Percentiles rank a stretch among this genome's conserved stretches.
Conservation (phyloP, 768 basidiomycete genomes). For the Multifurca ochricompacta region DNA sequence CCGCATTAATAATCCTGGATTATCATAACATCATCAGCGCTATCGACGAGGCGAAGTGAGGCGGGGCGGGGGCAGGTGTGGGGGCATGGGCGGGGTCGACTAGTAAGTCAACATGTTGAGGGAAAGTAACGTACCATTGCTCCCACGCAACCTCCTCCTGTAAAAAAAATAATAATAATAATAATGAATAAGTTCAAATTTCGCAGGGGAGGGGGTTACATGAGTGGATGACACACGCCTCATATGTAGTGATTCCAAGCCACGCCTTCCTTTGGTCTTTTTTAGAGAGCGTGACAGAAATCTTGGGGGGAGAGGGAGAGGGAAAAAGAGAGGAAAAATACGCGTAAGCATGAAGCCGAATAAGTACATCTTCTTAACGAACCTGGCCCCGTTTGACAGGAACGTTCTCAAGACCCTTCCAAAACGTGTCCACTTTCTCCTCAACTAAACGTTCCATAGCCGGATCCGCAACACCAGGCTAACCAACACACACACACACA, state of each 20-base stretch:
- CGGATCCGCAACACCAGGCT: slow-evolving; percentile 75
- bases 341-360: too few relatives aligned
- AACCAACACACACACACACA: not conserved
- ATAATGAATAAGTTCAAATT: too few relatives aligned
- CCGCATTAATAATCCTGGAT: slow-evolving; percentile 74
- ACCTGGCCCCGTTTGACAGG: slow-evolving; percentile 66
- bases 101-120: too few relatives aligned
- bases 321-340: too few relatives aligned
- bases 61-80: too few relatives aligned
- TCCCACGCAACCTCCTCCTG: slow-evolving; percentile 85
- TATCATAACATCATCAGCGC: too few relatives aligned
- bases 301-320: too few relatives aligned
- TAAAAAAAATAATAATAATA: too few relatives aligned
- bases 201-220: not conserved
- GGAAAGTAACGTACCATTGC: slow-evolving; percentile 69
- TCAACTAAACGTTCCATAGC: slow-evolving; percentile 65
- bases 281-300: slow-evolving; percentile 69
- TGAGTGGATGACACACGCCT: slow-evolving; percentile 16
- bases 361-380: not conserved
- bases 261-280: slow-evolving; percentile 71
- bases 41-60: not conserved
- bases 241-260: slow-evolving; percentile 56
- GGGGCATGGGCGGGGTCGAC: too few relatives aligned
- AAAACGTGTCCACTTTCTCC: slow-evolving; percentile 71
- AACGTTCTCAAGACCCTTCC: slow-evolving; percentile 64